Base-by-base conservation (phyloP, 306 rosid genomes). In the Senna tora region DNA sequence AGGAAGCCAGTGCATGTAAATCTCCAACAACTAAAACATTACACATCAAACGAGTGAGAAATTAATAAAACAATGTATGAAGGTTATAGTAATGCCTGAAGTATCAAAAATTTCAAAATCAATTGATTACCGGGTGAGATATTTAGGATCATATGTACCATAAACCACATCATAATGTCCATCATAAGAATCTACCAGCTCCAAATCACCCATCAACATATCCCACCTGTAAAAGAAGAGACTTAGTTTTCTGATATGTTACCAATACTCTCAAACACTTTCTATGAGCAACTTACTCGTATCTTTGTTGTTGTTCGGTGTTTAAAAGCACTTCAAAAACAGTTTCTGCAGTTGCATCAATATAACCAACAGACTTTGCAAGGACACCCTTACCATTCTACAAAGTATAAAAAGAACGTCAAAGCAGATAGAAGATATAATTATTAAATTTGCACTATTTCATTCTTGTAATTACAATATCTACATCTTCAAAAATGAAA, bases 121-220 rank as follows among this genome's bases (percentile, higher is more conserved):
- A 20, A 67, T 4, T 12, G 30, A 73, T 85, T 91, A 94, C 98
- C 96, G 77, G 21, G 96, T 87, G 34, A 84, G 85, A 83, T 89
- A 91, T 71, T 89, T 91, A 33, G 97, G 98, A 72, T 91, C 90
- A 54, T 80, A 89, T 50, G 88, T 91, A 72, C 97, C 98, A 53
- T 94, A 91, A 54, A 94, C 85, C 75, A 91, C 87, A 74, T 94
- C 98, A 63, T 84, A 89, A 75, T 94, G 90, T 34, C 97, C 96
- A 57, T 89, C 95, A 50, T 75, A 87, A 64, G 93, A 77, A 67
- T 94, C 92, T 64, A 94, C 56, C 71, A 86, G 66, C 84, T 91
- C 95, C 77, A 91, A 82, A 85, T 94, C 97, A 77, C 94, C 90
- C 74, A 92, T 91, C 78, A 94, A 87, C 92, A 87, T 86, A 89